Conservation (phyloP, 73 alveolate species). For the Paramecium sexaurelia region DNA sequence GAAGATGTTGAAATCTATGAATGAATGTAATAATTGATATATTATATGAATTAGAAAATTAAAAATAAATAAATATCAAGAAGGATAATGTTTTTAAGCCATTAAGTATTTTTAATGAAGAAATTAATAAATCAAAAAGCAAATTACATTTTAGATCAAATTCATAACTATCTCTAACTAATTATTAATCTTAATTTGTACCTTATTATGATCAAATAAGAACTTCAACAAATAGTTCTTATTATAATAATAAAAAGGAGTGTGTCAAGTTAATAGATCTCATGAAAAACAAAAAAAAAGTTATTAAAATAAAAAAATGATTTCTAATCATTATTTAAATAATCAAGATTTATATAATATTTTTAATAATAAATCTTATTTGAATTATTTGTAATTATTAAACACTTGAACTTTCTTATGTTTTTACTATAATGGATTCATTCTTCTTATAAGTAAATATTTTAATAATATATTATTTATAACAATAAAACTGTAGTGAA, state of each 20-base stretch:
- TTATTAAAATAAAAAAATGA: background rate
- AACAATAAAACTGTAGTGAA: no score
- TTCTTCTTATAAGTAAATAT: no score
- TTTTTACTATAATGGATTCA: no score
- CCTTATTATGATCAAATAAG: background rate
- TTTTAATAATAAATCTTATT: no score
- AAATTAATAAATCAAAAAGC: background rate
- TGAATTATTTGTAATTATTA: no score
- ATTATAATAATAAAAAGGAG: background rate
- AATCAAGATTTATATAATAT: no score
- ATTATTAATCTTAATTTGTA: background rate
- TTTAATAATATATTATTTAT: no score
- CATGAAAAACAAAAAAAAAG: background rate
- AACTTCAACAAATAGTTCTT: background rate
- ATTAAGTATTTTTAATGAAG: background rate
- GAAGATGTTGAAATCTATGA: background rate
- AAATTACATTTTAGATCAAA: background rate
- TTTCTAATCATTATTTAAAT: background rate
- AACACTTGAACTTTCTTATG: no score
- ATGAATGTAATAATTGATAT: background rate
- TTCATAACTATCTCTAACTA: background rate
- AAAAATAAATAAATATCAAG: background rate
- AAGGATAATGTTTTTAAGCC: background rate
- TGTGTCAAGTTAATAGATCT: background rate
- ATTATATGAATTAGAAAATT: background rate